Base-by-base conservation (phyloP, 1,284 basidiomycete species). In the Microbotryum intermedium region DNA sequence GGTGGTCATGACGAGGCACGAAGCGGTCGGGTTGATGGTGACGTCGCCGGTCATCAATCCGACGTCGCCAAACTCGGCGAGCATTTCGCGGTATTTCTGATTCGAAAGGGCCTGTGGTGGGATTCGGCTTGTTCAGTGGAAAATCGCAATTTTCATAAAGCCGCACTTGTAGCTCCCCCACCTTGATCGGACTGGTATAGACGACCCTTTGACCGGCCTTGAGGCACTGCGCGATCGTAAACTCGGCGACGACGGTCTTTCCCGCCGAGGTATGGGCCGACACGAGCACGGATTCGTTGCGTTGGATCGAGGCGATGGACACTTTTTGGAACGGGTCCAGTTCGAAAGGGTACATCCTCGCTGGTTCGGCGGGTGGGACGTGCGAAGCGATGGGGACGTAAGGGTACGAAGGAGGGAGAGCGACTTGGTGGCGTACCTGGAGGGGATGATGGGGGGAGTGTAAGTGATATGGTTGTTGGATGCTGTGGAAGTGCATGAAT, bases 31-130 rank as follows among this genome's bases (percentile, higher is more conserved):
- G 74, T 98, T 98, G 74, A 98, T 97, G 0, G 95, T 98, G n/a
- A 98, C 92, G 77, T 99, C 95, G 73, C 95, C 93, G 1, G 95
- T 99, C 95, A 99, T 98, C 29, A 99, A 81, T 21, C 95, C 95
- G 50, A 98, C 95, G 72, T 98, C 94, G 26, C 90, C 88, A 75
- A 99, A 99, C 71, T 92, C 90, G 53, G 90, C 92, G 42, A 89
- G 79, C 84, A 99, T 89, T 76, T 99, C 95, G 73, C 95, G 86
- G 76, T 95, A 99, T 77, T 98, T 98, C 76, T 98, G 94, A 75
- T 98, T 97, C 71, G 91, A 95, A 67, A 98, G 79, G 4, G 93
- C 91, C 91, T 93, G 74, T 55, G 64, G 34, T n/a, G 42, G n/a
- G n/a, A n/a, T n/a, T n/a, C n/a, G n/a, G n/a, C n/a, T n/a, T 49